Evolutionary conservation across 148 eudicot species (phyloP), one percentile per base, ranked within the genome.

Genomic region (Chenopodium album): DNA sequence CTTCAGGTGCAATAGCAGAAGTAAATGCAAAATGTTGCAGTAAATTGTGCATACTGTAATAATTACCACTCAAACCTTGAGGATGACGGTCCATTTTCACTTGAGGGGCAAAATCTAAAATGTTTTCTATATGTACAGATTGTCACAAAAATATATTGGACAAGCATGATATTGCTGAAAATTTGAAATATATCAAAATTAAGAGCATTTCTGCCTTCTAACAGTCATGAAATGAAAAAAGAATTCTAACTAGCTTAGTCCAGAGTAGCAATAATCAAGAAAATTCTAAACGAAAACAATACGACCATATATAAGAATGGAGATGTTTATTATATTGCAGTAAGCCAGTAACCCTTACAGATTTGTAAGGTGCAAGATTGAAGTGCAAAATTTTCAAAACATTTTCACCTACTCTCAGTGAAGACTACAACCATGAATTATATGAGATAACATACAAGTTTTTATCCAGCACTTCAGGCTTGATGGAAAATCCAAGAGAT

Each of bases 271-370:
- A 73, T 47, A 47, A 73, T 73, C 28, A 47, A 73, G 76, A 46
- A 47, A 23, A 23, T 17, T 22, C 62, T n/a, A 11, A 73, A 22
- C 48, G 2, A 47, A 73, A 20, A 44, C 22, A 23, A n/a, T 47
- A 19, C 26, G 60, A 47, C 62, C 62, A 56, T 56, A 52, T 12
- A 7, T 34, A 37, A 9, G 34, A 48, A 47, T n/a, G 59, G 34
- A 23, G 19, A 23, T 20, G 23, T 48, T 48, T 73, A 73, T 73
- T 73, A 73, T 73, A 47, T 46, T 73, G 76, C 32, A 73, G 76
- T 73, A 73, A 48, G 19, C 37, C 32, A 73, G 76, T 73, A 73
- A 48, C 29, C 37, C 41, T 22, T 23, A 34, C 70, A 62, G 28
- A 72, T 26, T 14, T 34, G 54, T 52, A 2, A 34, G 12, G 67